A percentile compares a stretch with the other conserved stretches of the same genome.
Conservation (phyloP, 2,329 filamentous ascomycete species). For the Hymenoscyphus albidus region DNA sequence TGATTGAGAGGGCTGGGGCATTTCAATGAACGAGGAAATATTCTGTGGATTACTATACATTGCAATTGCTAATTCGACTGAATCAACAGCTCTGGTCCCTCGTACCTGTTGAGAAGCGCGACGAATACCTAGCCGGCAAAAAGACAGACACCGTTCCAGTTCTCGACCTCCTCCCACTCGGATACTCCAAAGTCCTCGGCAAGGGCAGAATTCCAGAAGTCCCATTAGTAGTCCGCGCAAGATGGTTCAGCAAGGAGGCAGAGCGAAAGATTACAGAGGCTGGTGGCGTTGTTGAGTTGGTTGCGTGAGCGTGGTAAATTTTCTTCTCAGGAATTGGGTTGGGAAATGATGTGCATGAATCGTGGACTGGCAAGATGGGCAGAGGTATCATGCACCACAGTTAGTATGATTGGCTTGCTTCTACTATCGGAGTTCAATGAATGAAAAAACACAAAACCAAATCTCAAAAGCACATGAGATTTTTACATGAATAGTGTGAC, state of each 20-base stretch:
- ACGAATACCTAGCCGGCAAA: constrained; percentile 76
- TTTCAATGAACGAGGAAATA: background rate
- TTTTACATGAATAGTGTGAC: background rate
- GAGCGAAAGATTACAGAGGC: constrained; percentile 99
- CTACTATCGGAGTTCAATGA: constrained; percentile 24
- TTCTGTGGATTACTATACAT: background rate
- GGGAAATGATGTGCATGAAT: constrained; percentile 12
- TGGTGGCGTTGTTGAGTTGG: constrained; percentile 91
- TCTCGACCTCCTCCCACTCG: constrained; percentile 93
- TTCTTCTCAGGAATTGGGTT: constrained; percentile 20
- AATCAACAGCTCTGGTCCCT: constrained; percentile 80
- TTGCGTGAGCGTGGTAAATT: constrained; percentile 60
- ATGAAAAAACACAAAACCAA: constrained; percentile 21
- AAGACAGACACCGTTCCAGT: constrained; percentile 93
- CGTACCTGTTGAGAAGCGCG: constrained; percentile 86
- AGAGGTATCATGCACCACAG: constrained; percentile 11
- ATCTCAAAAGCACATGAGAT: constrained; percentile 7
- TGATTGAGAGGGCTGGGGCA: background rate
- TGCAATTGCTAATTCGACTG: constrained; percentile 14
- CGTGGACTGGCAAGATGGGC: constrained; percentile 5
- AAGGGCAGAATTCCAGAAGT: constrained; percentile 95
- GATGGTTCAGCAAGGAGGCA: constrained; percentile 93
- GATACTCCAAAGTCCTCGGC: constrained; percentile 98
- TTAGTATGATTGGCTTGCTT: constrained; percentile 14
- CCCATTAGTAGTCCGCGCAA: constrained; percentile 88